These are phyloP conservation scores for Cyclocybe cylindracea DNA, from an alignment of 768 basidiomycete genomes.

Conservation along the genomic window DNA sequence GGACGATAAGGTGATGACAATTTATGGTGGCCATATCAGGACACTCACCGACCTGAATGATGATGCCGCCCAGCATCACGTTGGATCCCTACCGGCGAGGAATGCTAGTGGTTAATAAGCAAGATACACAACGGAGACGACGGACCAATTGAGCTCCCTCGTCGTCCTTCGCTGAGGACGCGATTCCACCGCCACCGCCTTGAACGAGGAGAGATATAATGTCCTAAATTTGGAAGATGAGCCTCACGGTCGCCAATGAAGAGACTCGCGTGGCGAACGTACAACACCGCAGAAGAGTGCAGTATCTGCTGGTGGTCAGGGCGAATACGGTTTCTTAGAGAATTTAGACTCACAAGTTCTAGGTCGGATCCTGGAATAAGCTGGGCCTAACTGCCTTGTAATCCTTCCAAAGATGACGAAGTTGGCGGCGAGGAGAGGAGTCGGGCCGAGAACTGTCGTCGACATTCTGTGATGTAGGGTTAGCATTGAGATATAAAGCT, in stretches of 20 bases:
- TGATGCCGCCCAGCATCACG: slow-evolving; percentile 55
- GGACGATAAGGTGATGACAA: not conserved
- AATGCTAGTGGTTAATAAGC: slow-evolving; percentile 3
- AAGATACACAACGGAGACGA: not conserved
- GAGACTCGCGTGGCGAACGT: not conserved
- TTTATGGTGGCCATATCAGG: not conserved
- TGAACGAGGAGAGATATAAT: slow-evolving; percentile 54
- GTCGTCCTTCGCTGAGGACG: slow-evolving; percentile 27
- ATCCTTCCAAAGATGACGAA: slow-evolving; percentile 56
- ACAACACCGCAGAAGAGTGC: slow-evolving; percentile 40
- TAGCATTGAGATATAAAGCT: not conserved
- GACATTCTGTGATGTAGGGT: slow-evolving; percentile 34
- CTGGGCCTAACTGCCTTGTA: slow-evolving; percentile 39
- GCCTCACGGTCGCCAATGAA: not conserved
- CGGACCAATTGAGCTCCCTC: slow-evolving; percentile 4
- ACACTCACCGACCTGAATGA: slow-evolving; percentile 40
- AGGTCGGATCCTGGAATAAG: slow-evolving; percentile 47
- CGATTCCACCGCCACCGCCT: slow-evolving; percentile 53
- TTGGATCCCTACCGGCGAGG: slow-evolving; percentile 37
- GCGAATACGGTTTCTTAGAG: not conserved
- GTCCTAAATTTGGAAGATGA: slow-evolving; percentile 29
- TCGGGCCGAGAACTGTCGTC: slow-evolving; percentile 54
- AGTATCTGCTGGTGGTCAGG: slow-evolving; percentile 29
- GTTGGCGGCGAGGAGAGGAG: slow-evolving; percentile 55
- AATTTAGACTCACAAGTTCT: slow-evolving; percentile 37